A percentile compares a stretch with the other conserved stretches of the same genome.
Conservation (phyloP, 2,329 filamentous ascomycete genomes). For the Botrytis pseudocinerea region DNA sequence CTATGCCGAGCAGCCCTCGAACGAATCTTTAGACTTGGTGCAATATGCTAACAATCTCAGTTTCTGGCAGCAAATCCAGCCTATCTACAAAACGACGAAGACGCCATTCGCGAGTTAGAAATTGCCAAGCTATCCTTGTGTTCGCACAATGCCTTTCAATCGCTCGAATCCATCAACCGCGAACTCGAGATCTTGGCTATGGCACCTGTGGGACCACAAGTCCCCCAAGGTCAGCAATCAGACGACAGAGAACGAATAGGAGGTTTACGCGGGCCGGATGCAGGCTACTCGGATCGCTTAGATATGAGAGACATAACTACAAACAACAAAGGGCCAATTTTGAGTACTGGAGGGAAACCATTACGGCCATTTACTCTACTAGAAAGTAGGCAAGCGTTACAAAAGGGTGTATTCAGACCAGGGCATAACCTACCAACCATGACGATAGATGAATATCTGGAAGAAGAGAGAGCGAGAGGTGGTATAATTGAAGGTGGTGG, state of each 20-base stretch:
- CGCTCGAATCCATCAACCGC: conserved; percentile 81
- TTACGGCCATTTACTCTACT: conserved; percentile 88
- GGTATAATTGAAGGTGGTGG: conserved; percentile 91
- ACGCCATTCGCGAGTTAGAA: conserved; percentile 75
- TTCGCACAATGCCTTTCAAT: conserved; percentile 79
- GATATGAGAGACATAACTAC: conserved; percentile 61
- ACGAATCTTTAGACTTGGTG: neutral
- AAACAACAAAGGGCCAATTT: conserved; percentile 64
- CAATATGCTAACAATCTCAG: conserved; percentile 44
- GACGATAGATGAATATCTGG: conserved; percentile 96
- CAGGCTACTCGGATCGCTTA: conserved; percentile 70
- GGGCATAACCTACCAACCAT: conserved; percentile 96
- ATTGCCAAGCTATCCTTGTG: conserved; percentile 72
- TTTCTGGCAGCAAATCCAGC: conserved; percentile 60
- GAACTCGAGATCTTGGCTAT: conserved; percentile 80
- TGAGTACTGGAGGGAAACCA: conserved; percentile 79
- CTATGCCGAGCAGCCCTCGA: neutral
- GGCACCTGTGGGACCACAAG: conserved; percentile 56
- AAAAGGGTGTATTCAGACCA: conserved; percentile 79
- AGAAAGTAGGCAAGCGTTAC: conserved; percentile 71
- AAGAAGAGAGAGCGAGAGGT: conserved; percentile 81
- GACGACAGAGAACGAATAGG: conserved; percentile 49
- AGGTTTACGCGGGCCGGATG: conserved; percentile 37
- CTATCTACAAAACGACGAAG: conserved; percentile 74
- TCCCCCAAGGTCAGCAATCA: conserved; percentile 47